Base-by-base conservation (phyloP, 179 eudicot genomes). In the Carnegiea gigantea region DNA sequence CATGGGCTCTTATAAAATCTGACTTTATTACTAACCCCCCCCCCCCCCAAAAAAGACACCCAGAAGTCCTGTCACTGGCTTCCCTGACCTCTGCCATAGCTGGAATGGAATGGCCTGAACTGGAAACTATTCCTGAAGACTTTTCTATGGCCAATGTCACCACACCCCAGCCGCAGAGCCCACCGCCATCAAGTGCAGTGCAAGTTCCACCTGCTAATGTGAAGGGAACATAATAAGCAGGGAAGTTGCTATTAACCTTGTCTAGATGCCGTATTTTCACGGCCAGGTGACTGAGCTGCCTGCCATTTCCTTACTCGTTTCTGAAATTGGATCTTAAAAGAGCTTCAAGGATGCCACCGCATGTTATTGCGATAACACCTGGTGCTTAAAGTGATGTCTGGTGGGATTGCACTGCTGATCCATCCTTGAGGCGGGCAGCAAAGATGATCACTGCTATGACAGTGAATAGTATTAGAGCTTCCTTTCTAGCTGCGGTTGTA, bases 81-180 rank as follows among this genome's bases (percentile, higher is more conserved):
- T 83, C 87, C 90, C 21, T 88, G 75, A 89, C 44, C 89, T 81
- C 30, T 21, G 53, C 49, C 33, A 59, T 82, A 91, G 97, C 95
- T 74, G 91, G 80, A 21, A 81, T 92, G 23, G 92, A 90, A 77
- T 95, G 98, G 97, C 86, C 84, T 76, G 89, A 86, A 80, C 77
- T 92, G 76, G 91, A 80, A 40, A 77, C 83, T 24, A 81, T 91
- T 26, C 88, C 88, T 15, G 95, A 92, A 68, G 91, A 88, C 81
- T 86, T 80, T 78, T 75, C 80, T 21, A 64, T 88, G 83, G 82
- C 85, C 12, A 83, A 77, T 77, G 87, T 86, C 73, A 79, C 85
- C 84, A 89, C 88, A 5, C 89, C 92, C 60, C 81, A 60, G 71
- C 92, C 92, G 64, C 92, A 90, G 73, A 89, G 89, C 81, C 91